A percentile compares a stretch with the other conserved stretches of the same genome.
phyloP scores from a whole-genome alignment of 2,329 filamentous ascomycete genomes.

The Periglandula ipomoeae region DNA sequence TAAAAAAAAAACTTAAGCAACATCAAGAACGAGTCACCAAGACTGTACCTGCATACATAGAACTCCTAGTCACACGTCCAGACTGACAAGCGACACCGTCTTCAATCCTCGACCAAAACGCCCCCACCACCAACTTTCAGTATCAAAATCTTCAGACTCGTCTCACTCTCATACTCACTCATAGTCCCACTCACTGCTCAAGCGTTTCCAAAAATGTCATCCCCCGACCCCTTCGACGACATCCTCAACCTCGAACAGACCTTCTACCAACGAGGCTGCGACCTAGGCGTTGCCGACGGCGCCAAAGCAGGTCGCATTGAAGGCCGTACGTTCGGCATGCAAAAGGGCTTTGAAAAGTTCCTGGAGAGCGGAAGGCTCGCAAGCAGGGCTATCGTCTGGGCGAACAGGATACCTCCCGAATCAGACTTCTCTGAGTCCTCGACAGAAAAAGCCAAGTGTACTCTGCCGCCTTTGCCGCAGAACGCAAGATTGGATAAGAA shows the following conservation, averaged over 20 bases:
- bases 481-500: conserved; percentile 70
- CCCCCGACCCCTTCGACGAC: conserved; percentile 43
- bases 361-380: conserved; percentile 69
- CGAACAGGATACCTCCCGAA: conserved; percentile 48
- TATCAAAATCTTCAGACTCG: too few relatives aligned
- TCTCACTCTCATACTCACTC: too few relatives aligned
- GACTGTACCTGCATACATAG: too few relatives aligned
- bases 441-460: conserved; percentile 8
- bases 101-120: too few relatives aligned
- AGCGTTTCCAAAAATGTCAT: conserved; percentile 16
- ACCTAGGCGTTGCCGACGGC: conserved; percentile 67
- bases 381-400: conserved; percentile 76
- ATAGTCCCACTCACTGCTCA: too few relatives aligned
- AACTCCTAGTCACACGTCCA: too few relatives aligned
- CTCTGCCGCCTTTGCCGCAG: conserved; percentile 34
- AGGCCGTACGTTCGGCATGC: conserved; percentile 81
- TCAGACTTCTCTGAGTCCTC: conserved; percentile 3
- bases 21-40: too few relatives aligned
- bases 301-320: conserved; percentile 70
- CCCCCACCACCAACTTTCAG: too few relatives aligned
- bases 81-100: too few relatives aligned
- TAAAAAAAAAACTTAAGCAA: background rate
- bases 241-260: conserved; percentile 52
- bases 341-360: conserved; percentile 92
- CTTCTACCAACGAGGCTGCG: conserved; percentile 79